Evolutionary conservation across 169 alveolate species (phyloP).

Genomic region (Eimeria acervulina): DNA sequence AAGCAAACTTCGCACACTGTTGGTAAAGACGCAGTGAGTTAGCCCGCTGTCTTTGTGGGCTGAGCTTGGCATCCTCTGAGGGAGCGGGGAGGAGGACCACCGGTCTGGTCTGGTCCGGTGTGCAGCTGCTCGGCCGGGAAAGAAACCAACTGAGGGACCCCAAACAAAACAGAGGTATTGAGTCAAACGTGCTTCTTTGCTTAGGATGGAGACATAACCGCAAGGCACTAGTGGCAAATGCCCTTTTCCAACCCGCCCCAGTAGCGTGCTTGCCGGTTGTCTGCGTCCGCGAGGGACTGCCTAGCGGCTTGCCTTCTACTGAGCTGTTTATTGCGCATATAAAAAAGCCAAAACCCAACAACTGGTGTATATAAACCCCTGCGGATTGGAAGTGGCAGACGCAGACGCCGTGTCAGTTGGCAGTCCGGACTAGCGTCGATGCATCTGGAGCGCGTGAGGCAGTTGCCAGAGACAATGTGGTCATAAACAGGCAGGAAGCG

Average conservation of each 20-base stretch:
- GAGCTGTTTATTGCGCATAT: not conserved
- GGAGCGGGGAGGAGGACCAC: not conserved
- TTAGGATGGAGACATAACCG: not conserved
- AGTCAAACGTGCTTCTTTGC: not conserved
- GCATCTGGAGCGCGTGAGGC: not conserved
- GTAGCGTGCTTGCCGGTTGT: not conserved
- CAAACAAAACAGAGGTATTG: not conserved
- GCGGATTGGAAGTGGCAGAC: not conserved
- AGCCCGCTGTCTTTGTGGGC: not conserved
- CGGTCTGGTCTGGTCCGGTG: conserved; percentile 19
- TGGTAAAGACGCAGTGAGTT: not conserved
- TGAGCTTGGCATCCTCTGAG: not conserved
- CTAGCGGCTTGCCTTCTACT: too few relatives aligned
- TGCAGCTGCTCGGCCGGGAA: not conserved
- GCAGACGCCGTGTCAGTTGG: not conserved
- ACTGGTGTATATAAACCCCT: not conserved
- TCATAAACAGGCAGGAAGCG: not conserved
- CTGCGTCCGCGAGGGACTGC: not conserved
- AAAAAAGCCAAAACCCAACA: not conserved
- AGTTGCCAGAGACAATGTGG: not conserved
- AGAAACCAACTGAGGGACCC: not conserved
- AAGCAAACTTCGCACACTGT: not conserved
- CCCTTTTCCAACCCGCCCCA: not conserved
- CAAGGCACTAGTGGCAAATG: not conserved
- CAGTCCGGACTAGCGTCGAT: not conserved